Conservation (phyloP, 352 stramenopile species). For the Globisporangium sylvaticum region DNA sequence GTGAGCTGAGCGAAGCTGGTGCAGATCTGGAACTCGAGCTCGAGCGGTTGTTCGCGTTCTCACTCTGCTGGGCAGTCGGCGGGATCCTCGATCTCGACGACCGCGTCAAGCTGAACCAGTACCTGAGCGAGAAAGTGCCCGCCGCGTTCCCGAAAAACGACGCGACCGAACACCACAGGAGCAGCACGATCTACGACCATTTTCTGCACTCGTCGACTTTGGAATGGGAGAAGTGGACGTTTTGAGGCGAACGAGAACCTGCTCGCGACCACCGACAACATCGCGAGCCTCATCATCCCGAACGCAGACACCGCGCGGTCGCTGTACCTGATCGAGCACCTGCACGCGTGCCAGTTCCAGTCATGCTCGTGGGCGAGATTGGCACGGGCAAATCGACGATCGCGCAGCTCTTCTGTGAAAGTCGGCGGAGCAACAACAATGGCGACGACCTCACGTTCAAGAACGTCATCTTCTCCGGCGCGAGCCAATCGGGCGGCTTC, state of each 20-base stretch:
- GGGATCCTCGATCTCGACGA: conserved; percentile 85
- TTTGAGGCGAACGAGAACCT: conserved; percentile 33
- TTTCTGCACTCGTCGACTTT: conserved; percentile 86
- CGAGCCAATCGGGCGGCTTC: conserved; percentile 74
- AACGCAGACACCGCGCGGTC: conserved; percentile 80
- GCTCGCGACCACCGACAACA: conserved; percentile 41
- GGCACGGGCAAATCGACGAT: conserved; percentile 89
- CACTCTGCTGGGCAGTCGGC: conserved; percentile 79
- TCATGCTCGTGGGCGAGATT: conserved; percentile 81
- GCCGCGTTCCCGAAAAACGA: conserved; percentile 22
- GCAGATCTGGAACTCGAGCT: conserved; percentile 63
- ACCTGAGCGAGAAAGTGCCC: conserved; percentile 41
- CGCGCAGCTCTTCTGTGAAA: conserved; percentile 74
- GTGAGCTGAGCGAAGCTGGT: conserved; percentile 53
- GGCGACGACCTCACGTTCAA: conserved; percentile 60
- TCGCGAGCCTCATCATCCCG: conserved; percentile 81
- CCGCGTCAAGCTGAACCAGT: conserved; percentile 63
- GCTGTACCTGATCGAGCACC: conserved; percentile 64
- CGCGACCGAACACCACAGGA: conserved; percentile 9
- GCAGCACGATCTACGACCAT: conserved; percentile 90
- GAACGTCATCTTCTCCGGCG: conserved; percentile 87
- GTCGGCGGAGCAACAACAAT: conserved; percentile 1
- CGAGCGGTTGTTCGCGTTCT: conserved; percentile 82
- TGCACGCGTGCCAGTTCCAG: conserved; percentile 52
- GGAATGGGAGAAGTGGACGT: conserved; percentile 86